Percentiles rank a stretch among this genome's conserved stretches.
These are phyloP conservation scores for Globisporangium alternatum DNA, from an alignment of 352 stramenopile genomes.

Conservation along the genomic window DNA sequence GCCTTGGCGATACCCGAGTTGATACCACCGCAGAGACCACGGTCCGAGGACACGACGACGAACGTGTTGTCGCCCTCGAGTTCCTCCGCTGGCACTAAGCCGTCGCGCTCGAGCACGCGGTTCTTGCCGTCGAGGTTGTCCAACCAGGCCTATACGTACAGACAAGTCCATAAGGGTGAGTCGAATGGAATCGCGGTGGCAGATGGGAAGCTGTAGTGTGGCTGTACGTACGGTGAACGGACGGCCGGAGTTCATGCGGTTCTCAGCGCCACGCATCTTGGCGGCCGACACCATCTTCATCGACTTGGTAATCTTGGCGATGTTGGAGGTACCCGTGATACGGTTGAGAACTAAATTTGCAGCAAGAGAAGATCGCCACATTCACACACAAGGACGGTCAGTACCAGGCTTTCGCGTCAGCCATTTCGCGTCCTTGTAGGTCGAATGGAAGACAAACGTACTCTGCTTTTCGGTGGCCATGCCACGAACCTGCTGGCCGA, in stretches of 20 bases:
- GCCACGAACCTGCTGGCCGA: slow-evolving; percentile 83
- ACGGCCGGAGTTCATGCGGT: slow-evolving; percentile 76
- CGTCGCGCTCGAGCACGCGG: slow-evolving; percentile 87
- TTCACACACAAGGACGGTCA: neutral
- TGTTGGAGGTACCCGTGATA: slow-evolving; percentile 98
- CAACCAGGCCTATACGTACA: slow-evolving; percentile 41
- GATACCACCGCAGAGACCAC: slow-evolving; percentile 98
- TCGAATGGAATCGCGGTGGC: neutral
- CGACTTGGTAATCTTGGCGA: slow-evolving; percentile 99
- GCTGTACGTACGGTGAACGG: slow-evolving; percentile 63
- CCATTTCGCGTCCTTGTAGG: neutral
- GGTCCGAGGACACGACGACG: slow-evolving; percentile 96
- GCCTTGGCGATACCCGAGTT: slow-evolving; percentile 96
- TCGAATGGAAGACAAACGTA: slow-evolving; percentile 36
- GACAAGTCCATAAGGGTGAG: neutral
- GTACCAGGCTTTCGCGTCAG: neutral
- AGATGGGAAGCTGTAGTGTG: neutral
- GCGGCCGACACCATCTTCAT: slow-evolving; percentile 99
- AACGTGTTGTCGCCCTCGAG: slow-evolving; percentile 89
- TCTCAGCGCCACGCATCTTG: slow-evolving; percentile 98
- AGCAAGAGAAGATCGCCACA: neutral
- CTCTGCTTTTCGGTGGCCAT: slow-evolving; percentile 99
- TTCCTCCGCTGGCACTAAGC: slow-evolving; percentile 80
- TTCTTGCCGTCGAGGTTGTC: slow-evolving; percentile 78
- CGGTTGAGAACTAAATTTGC: slow-evolving; percentile 84